Percentiles rank a stretch among this genome's conserved stretches.
phyloP scores from a whole-genome alignment of 495 filamentous ascomycete genomes.

The Neurospora sp. region DNA sequence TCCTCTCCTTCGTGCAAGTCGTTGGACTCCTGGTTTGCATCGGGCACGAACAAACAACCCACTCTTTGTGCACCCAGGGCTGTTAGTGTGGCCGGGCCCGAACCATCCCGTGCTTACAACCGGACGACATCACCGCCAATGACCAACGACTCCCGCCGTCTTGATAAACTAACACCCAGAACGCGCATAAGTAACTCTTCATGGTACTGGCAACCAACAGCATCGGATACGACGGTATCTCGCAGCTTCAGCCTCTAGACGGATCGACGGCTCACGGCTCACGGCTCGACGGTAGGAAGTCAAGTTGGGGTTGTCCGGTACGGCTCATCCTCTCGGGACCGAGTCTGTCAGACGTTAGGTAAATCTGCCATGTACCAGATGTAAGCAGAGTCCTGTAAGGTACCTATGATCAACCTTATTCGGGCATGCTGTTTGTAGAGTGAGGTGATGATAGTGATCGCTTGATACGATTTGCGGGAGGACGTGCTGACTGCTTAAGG shows the following conservation, averaged over 20 bases:
- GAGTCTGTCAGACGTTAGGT: background rate
- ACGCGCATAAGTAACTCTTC: too few relatives aligned
- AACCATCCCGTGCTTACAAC: background rate
- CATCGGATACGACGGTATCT: background rate
- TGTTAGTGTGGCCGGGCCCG: background rate
- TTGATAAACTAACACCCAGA: background rate
- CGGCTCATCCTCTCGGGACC: background rate
- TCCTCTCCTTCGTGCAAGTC: background rate
- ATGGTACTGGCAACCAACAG: background rate
- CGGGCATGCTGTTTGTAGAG: too few relatives aligned
- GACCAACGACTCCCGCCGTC: background rate
- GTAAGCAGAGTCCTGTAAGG: too few relatives aligned
- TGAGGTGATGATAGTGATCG: too few relatives aligned
- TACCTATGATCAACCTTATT: too few relatives aligned
- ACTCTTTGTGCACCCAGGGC: rapidly evolving
- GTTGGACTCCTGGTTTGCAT: background rate
- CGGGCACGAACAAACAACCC: background rate
- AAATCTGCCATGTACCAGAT: too few relatives aligned
- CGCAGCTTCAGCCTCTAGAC: background rate
- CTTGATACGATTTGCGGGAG: too few relatives aligned
- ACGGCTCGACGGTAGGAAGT: background rate
- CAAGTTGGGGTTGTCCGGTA: background rate
- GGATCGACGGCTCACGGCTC: background rate
- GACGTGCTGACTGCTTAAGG: too few relatives aligned
- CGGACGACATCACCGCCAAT: background rate